A percentile compares a stretch with the other conserved stretches of the same genome.
Conservation (phyloP, 805 yeast genomes). For the Saturnispora silvae region DNA sequence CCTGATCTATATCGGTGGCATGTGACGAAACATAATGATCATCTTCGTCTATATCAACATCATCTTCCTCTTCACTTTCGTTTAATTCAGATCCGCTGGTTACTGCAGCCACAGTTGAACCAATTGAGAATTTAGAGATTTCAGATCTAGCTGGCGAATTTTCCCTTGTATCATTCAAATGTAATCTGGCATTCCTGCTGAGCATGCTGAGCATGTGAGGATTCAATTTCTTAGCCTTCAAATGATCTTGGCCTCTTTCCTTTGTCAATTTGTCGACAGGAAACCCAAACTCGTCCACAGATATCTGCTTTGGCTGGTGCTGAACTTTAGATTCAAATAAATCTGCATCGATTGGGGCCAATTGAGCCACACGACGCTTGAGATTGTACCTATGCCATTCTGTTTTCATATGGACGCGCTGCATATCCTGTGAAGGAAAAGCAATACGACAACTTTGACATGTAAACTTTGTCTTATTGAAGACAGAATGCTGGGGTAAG, state of each 20-base stretch:
- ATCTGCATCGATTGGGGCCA: constrained; percentile 46
- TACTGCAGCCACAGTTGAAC: constrained; percentile 15
- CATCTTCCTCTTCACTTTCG: background rate
- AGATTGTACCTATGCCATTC: constrained; percentile 97
- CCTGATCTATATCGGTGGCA: constrained; percentile 11
- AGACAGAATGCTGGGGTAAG: constrained; percentile 9
- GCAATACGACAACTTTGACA: constrained; percentile 85
- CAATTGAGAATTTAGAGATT: constrained; percentile 46
- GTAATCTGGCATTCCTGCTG: background rate
- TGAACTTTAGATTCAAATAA: constrained; percentile 22
- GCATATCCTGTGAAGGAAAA: constrained; percentile 73
- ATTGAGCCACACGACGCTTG: constrained; percentile 83
- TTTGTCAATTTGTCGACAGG: constrained; percentile 13
- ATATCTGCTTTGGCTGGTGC: constrained; percentile 18
- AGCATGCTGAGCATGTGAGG: background rate
- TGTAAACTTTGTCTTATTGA: constrained; percentile 31
- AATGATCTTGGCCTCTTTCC: constrained; percentile 14
- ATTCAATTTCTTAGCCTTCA: constrained; percentile 3
- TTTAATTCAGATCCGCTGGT: constrained; percentile 15
- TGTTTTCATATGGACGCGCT: constrained; percentile 88
- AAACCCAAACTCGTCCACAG: constrained; percentile 45
- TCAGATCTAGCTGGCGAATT: constrained; percentile 46
- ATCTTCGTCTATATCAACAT: constrained; percentile 10
- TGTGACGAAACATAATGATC: constrained; percentile 7
- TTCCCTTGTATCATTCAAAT: constrained; percentile 21